Base-by-base conservation (phyloP, 495 filamentous ascomycete species). In the Aspergillus coremiiformis region DNA sequence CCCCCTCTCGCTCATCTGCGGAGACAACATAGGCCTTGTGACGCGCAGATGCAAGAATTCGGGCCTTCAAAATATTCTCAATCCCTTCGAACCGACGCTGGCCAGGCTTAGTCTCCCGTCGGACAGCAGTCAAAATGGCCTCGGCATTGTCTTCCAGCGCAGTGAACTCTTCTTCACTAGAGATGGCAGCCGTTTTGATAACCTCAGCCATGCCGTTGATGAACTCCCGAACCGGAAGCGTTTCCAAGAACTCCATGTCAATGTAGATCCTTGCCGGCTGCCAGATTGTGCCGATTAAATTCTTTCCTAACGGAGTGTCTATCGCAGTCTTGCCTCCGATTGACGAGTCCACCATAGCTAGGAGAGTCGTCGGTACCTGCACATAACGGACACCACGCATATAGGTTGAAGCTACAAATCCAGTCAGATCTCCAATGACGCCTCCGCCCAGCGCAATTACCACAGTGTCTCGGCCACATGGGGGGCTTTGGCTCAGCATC, bases 171-270 rank as follows among this genome's bases (percentile, higher is more conserved):
- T 77, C 70, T 65, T 91, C 87, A 59, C 95, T 79, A 78, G 91
- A 97, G 55, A 97, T 97, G 49, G 92, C 93, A 5, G 93, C 93
- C 17, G 93, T 98, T 82, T 97, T 97, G 64, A 97, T 83, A 50
- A 98, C 91, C 72, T 98, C 93, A 45, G 91, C 93, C 90, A 98
- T 96, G 48, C 93, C 93, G 68, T 98, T 98, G 68, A 97, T 90
- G 67, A 98, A 92, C 69, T 98, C 92, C 51, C 93, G 78, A 43
- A 85, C 84, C 4, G 92, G 92, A 23, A 98, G 76, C 7, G 88
- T 95, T 64, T 93, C 89, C 59, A 98, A 77, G 65, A 98, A 97
- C 44, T 84, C 81, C 41, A 96, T 78, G 70, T 98, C 93, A 54
- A 98, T 91, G 63, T 93, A 98, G 58, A 96, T 89, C 53, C 87